Evolutionary conservation across 2,329 filamentous ascomycete genomes (phyloP), one percentile per base, ranked within the genome.

Genomic region (Lizonia empirigonia): DNA sequence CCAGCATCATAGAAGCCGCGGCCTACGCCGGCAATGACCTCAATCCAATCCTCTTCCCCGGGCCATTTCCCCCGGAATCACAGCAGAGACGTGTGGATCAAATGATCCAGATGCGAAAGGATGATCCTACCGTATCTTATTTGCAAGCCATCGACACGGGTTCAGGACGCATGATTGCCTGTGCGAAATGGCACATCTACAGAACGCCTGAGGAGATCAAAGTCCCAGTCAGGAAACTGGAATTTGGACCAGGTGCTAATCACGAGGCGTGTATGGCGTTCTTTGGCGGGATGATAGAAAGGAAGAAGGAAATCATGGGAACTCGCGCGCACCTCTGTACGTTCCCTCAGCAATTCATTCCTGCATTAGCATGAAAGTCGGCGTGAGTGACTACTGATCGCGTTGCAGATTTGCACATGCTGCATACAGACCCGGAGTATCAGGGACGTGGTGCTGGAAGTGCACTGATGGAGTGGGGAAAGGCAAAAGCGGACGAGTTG

Each of bases 131-230:
- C 5, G 38, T 30, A 0, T 29, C 40, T 5, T 65, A 61, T 22
- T 24, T 67, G 4, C 62, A 70, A 45, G 64, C 57, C 24, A 56
- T 66, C 15, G 64, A 71, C 32, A 56, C 61, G 37, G 59, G 58
- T 4, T 59, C 58, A 1, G 53, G 52, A 7, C 55, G 66, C n/a
- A 60, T 67, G 42, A 58, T 68, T 4, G 66, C 66, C 1, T 65
- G 64, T 26, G 57, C 67, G 1, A 68, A 70, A 38, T 71, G 66
- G 66, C 53, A 65, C 34, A 32, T 72, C 9, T 67, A 65, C 49
- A 46, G 59, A 7, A 64, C 64, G 0, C 23, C 60, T 4, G 54
- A 62, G 16, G 47, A 51, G 0, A 58, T 53, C 1, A 46, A 50
- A 1, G 39, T 44, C 7, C 53, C 64, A 2, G 47, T 53, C 7